Evolutionary conservation across 2,329 filamentous ascomycete species (phyloP).

Genomic region (Huntiella savannae): DNA sequence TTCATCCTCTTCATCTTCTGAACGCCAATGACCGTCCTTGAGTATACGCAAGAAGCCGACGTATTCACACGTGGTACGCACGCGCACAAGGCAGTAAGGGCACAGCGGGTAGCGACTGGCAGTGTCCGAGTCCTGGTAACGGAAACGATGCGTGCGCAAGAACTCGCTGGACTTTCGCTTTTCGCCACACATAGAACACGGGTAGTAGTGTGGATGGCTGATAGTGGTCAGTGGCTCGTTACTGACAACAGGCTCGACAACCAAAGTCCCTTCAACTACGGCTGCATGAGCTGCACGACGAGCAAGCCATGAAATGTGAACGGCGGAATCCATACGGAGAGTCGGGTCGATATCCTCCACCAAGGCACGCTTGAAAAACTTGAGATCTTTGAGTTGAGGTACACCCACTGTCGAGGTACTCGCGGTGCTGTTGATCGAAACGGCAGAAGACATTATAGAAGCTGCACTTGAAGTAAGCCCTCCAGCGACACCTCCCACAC

Average conservation of each 20-base stretch:
- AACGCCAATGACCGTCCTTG: conserved; percentile 79
- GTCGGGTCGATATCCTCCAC: conserved; percentile 91
- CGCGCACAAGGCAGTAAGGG: conserved; percentile 63
- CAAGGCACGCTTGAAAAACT: conserved; percentile 81
- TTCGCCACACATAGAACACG: conserved; percentile 83
- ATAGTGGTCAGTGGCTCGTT: conserved; percentile 30
- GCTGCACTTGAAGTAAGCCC: conserved; percentile 14
- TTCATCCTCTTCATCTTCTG: conserved; percentile 66
- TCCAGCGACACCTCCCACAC: conserved; percentile 8
- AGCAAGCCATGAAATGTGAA: conserved; percentile 83
- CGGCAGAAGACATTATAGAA: conserved; percentile 28
- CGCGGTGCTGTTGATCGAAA: conserved; percentile 26
- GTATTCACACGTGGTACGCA: conserved; percentile 82
- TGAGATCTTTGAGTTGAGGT: conserved; percentile 58
- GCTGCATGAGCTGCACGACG: conserved; percentile 67
- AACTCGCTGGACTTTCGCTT: conserved; percentile 50
- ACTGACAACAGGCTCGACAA: conserved; percentile 71
- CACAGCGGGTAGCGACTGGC: conserved; percentile 83
- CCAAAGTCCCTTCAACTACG: conserved; percentile 66
- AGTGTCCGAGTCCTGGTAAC: conserved; percentile 68
- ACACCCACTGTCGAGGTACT: conserved; percentile 19
- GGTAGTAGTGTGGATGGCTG: conserved; percentile 35
- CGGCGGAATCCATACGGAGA: conserved; percentile 69
- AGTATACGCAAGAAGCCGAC: conserved; percentile 80
- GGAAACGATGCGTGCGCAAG: conserved; percentile 68